Conservation (phyloP, 306 rosid genomes). For the Dalbergia cultrata region DNA sequence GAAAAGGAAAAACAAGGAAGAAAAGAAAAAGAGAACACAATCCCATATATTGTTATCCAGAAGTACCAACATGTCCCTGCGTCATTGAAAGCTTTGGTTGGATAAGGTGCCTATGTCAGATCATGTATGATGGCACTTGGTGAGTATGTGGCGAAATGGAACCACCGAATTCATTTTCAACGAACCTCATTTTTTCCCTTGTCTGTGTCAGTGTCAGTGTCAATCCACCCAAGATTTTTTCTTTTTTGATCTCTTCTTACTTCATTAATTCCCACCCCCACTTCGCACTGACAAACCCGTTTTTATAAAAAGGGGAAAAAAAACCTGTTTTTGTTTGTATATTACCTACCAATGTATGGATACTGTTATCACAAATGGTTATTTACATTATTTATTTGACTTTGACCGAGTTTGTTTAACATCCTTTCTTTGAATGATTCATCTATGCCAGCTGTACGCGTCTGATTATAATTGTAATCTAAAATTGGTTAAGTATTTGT, state of each 20-base stretch:
- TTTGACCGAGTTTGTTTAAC: neutral
- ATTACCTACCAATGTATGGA: neutral
- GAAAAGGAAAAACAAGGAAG: neutral
- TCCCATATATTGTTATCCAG: neutral
- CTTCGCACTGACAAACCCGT: neutral
- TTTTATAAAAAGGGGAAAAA: neutral
- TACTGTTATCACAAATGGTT: neutral
- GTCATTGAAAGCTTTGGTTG: neutral
- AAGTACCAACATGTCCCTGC: neutral
- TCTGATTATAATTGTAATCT: neutral
- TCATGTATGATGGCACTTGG: neutral
- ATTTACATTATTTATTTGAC: neutral
- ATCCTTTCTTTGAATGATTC: neutral
- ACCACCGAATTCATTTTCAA: conserved; percentile 20
- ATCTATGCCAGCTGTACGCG: neutral
- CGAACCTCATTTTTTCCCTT: neutral
- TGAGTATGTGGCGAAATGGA: neutral
- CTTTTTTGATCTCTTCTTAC: neutral
- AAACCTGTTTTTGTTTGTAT: neutral
- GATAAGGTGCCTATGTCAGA: neutral
- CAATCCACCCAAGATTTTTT: neutral
- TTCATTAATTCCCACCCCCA: neutral
- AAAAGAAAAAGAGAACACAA: neutral
- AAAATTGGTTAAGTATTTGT: neutral
- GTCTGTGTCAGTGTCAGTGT: neutral